Base-by-base conservation (phyloP, 106 monocot species). In the Platanthera zijinensis region DNA sequence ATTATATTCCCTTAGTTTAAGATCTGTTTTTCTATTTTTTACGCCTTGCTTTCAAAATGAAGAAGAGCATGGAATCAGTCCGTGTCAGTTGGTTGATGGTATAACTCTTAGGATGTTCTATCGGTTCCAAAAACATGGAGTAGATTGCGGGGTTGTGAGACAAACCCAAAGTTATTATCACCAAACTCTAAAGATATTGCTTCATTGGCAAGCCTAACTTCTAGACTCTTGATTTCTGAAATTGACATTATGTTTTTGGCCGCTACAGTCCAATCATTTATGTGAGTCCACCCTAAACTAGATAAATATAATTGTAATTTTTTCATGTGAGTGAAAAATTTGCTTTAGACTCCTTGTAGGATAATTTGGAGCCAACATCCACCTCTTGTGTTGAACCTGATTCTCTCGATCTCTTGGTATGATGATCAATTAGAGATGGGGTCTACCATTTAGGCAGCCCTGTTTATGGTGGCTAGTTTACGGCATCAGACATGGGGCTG, bases 101-200 rank as follows among this genome's bases (percentile, higher is more conserved):
- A 76, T 73, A 57, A 57, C 70, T 50, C 69, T 72, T 7, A 12
- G 17, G 72, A 79, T 52, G 63, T 77, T 74, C 59, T 52, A 28
- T 74, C 78, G 32, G 85, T 99, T 53, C 74, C 81, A 51, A 82
- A 90, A 67, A 94, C 85, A 57, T 99, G 99, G 99, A 85, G 77
- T 66, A 92, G 77, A 30, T 47, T 94, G 22, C 85, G 79, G 8
- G 61, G 63, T 15, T 51, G 19, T 17, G 77, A 68, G 75, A 78
- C 85, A 62, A 82, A 88, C 74, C 67, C 81, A 8, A 90, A 83
- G 62, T 52, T 78, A 69, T 22, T 91, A 50, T 61, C 50, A 25
- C 72, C 68, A 49, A 71, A 84, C 56, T 61, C 64, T 10, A 90
- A 77, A 51, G 84, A 74, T 71, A 73, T 54, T 54, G 82, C 62